Percentiles rank a stretch among this genome's conserved stretches.
phyloP scores from a whole-genome alignment of 495 filamentous ascomycete genomes.

The Penicillium tannophilum region DNA sequence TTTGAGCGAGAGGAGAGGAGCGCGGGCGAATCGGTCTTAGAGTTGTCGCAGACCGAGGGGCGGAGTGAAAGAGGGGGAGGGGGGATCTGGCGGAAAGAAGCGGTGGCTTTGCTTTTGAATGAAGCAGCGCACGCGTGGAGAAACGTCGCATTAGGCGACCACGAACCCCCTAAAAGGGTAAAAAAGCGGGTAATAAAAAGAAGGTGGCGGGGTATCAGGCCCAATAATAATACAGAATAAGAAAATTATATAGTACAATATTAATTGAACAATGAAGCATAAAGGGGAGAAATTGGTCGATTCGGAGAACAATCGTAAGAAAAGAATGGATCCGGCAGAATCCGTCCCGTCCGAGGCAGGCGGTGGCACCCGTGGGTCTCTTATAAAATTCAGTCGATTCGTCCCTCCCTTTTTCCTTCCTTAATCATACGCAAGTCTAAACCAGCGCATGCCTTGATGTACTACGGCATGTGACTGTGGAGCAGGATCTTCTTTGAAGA shows the following conservation, averaged over 20 bases:
- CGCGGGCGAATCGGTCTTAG: slow-evolving; percentile 26
- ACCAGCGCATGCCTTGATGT: slow-evolving; percentile 33
- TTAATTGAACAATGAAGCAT: slow-evolving; percentile 17
- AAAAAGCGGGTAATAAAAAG: slow-evolving; percentile 17
- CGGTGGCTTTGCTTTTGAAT: slow-evolving; percentile 47
- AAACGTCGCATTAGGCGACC: slow-evolving; percentile 40
- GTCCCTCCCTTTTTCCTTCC: slow-evolving; percentile 20
- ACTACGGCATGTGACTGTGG: slow-evolving; percentile 35
- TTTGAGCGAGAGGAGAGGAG: slow-evolving; percentile 36
- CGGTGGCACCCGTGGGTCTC: background rate
- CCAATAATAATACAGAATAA: slow-evolving; percentile 22
- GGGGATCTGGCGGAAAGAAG: slow-evolving; percentile 39
- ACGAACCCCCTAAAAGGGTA: slow-evolving; percentile 21
- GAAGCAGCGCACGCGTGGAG: slow-evolving; percentile 42
- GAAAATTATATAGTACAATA: slow-evolving; percentile 17
- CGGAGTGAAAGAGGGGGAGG: slow-evolving; percentile 36
- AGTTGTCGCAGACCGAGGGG: slow-evolving; percentile 30
- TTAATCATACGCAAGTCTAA: slow-evolving; percentile 40
- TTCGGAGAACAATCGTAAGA: slow-evolving; percentile 24
- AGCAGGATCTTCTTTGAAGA: slow-evolving; percentile 20
- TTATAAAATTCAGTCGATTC: background rate
- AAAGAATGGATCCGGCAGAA: slow-evolving; percentile 27
- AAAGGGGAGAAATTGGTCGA: slow-evolving; percentile 8
- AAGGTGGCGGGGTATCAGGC: slow-evolving; percentile 6
- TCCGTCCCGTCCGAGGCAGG: background rate